A percentile compares a stretch with the other conserved stretches of the same genome.
phyloP scores from a whole-genome alignment of 768 basidiomycete species.

The Mycena galericulata region DNA sequence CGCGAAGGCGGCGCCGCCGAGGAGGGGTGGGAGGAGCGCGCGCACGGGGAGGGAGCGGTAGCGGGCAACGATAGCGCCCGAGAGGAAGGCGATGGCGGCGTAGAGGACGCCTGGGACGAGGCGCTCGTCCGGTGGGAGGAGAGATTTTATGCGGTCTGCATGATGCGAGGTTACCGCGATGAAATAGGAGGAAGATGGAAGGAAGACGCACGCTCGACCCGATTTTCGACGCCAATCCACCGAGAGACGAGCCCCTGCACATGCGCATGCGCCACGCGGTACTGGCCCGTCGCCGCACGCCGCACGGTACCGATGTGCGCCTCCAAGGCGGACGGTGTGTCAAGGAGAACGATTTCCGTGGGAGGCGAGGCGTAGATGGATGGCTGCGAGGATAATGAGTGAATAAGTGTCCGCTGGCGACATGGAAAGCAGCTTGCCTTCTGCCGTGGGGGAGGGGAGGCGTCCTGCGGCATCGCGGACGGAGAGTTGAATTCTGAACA shows the following conservation, averaged over 20 bases:
- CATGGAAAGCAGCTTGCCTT: too few relatives aligned
- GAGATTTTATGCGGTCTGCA: constrained; percentile 85
- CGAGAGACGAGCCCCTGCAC: constrained; percentile 80
- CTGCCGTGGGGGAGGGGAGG: too few relatives aligned
- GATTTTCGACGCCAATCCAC: constrained; percentile 90
- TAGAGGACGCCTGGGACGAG: constrained; percentile 93
- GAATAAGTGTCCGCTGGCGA: too few relatives aligned
- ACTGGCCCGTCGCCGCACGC: constrained; percentile 65
- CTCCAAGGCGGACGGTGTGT: constrained; percentile 83
- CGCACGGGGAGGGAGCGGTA: constrained; percentile 79
- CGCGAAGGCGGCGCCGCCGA: constrained; percentile 75
- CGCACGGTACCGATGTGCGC: constrained; percentile 80
- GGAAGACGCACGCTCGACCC: constrained; percentile 79
- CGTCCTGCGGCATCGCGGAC: too few relatives aligned
- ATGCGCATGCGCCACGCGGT: constrained; percentile 66
- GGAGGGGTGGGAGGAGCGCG: constrained; percentile 78
- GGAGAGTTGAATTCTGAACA: too few relatives aligned
- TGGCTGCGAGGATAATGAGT: too few relatives aligned
- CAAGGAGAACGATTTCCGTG: constrained; percentile 76
- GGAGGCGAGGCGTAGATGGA: constrained; percentile 82
- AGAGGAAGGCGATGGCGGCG: constrained; percentile 88
- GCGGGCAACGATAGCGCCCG: constrained; percentile 88
- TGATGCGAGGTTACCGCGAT: neutral
- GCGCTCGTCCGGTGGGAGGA: constrained; percentile 83
- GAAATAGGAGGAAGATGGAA: neutral